Base-by-base conservation (phyloP, 1,284 basidiomycete species). In the Marasmius tenuissimus region DNA sequence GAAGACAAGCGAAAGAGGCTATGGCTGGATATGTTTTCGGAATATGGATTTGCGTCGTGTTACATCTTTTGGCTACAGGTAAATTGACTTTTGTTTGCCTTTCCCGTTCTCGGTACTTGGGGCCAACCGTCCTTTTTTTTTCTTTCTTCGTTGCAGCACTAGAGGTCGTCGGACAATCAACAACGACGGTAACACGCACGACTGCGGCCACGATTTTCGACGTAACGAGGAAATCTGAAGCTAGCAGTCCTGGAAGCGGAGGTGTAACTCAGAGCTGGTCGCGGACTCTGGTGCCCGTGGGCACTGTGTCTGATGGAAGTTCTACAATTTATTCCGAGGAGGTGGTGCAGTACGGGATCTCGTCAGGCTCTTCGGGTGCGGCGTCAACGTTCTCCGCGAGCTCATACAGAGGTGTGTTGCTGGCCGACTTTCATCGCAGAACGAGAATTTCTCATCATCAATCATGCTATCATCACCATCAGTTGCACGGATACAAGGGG, bases 401-500 rank as follows among this genome's bases (percentile, higher is more conserved):
- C n/a, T 60, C 54, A 38, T 53, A 50, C 35, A 37, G 14, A 50
- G 57, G 61, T 63, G 48, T 9, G 62, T n/a, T 18, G 10, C 48
- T 20, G 48, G 9, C 18, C 9, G 27, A 11, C 14, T 9, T 52
- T 20, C 18, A 34, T 20, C 58, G 14, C 37, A 16, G n/a, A 27
- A n/a, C 39, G 33, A 35, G 37, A 60, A 48, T 10, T 16, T 18
- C 12, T 38, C 38, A 27, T 22, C 22, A 14, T 12, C 27, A 20
- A 42, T 47, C 12, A 54, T 40, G 1, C 35, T 39, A 22, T 14
- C 38, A 34, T 35, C 6, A 33, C 42, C 33, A 42, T 35, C 16
- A 62, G 61, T 34, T 42, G n/a, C 33, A 22, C 45, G 52, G 27
- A 42, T 62, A 34, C 39, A 59, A 58, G 52, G 59, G 20, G 47